Evolutionary conservation across 805 yeast genomes (phyloP), one percentile per base, ranked within the genome.

Genomic region (Candida ovalis): DNA sequence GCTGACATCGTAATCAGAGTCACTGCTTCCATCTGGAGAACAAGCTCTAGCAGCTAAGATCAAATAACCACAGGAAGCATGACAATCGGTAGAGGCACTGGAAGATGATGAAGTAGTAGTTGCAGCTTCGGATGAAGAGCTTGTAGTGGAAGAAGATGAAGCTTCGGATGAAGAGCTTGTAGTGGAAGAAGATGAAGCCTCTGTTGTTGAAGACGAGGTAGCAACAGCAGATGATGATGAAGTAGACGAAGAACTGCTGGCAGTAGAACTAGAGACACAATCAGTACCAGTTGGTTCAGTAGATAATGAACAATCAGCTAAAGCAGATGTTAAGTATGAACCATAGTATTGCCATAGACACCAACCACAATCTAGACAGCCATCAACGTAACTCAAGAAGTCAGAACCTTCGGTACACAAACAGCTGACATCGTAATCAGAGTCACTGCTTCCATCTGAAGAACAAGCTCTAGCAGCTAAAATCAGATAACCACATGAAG

Each of bases 301-400:
- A 15, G 59, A 42, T 19, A 59, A 50, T 27, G 42, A 18, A 56
- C 74, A 69, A 18, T 58, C 68, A 17, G 56, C 63, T 35, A 69
- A 54, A 19, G 72, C 64, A 13, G 53, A 33, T 19, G 61, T 49
- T 43, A 68, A 59, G 56, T 56, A 68, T 1, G 51, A 46, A 36
- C 71, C 68, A 54, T 69, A 69, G 56, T 68, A 64, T 40, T 50
- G 50, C 72, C 72, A 69, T 51, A 69, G 52, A 45, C 70, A 66
- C 70, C 73, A 68, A 39, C 72, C 73, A 63, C 74, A 70, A 44
- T 58, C 68, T 54, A 70, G 58, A 59, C 74, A 70, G 9, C 53
- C 52, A n/a, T 57, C 53, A 50, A 69, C 66, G 36, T 57, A 53
- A 12, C 43, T 24, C 44, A 58, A 12, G 60, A 70, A 70, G 3